Conservation (phyloP, 331 rosid species). For the Erythrophleum ivorense region DNA sequence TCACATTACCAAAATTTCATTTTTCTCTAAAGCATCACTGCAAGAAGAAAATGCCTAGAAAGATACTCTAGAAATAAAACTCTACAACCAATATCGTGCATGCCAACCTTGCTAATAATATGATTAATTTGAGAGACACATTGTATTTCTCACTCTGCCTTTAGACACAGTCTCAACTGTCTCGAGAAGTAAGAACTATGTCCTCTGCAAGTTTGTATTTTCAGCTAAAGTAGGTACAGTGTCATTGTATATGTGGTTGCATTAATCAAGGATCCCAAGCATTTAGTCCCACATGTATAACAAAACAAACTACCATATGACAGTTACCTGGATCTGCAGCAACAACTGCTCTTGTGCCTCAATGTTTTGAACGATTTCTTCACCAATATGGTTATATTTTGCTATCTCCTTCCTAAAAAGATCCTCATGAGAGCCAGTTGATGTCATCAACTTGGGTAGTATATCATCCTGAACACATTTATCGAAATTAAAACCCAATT, state of each 20-base stretch:
- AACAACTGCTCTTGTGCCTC: conserved; percentile 94
- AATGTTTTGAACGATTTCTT: conserved; percentile 87
- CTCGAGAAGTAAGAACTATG: conserved; percentile 6
- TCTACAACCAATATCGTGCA: neutral
- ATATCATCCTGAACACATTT: conserved; percentile 78
- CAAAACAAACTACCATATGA: conserved; percentile 5
- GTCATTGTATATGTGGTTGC: neutral
- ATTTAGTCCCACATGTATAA: neutral
- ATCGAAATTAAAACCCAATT: conserved; percentile 23
- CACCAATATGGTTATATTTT: conserved; percentile 85
- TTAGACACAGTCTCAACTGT: neutral
- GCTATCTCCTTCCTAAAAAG: conserved; percentile 93
- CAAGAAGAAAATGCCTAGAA: conserved; percentile 27
- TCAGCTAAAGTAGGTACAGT: conserved; percentile 14
- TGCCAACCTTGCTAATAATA: conserved; percentile 7
- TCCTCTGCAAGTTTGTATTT: conserved; percentile 1
- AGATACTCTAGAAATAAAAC: conserved; percentile 11
- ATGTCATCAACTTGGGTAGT: conserved; percentile 97
- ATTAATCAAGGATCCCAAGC: neutral
- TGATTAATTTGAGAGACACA: conserved; percentile 12
- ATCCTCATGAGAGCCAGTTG: conserved; percentile 93
- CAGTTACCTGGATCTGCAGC: conserved; percentile 87
- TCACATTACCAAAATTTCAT: conserved; percentile 11
- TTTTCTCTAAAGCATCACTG: neutral
- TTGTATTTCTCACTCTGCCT: conserved; percentile 12